These are phyloP conservation scores for Hordeum marinum DNA, from an alignment of 176 grass and related monocot genomes.

Conservation along the genomic window DNA sequence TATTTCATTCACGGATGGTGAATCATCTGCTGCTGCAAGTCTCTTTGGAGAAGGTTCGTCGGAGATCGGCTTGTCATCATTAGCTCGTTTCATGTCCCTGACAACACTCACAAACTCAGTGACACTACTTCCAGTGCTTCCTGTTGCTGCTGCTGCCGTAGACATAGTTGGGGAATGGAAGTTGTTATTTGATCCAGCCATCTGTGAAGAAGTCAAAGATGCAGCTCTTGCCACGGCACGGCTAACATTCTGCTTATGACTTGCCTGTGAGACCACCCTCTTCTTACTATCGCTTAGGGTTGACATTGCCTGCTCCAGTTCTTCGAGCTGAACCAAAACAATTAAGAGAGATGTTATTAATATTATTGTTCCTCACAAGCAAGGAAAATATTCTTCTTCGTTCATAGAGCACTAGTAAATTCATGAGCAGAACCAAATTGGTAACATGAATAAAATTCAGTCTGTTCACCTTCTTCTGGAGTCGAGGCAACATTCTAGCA, in stretches of 20 bases:
- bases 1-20: conserved; percentile 2
- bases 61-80: conserved; percentile 23
- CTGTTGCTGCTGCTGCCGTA: conserved; percentile 22
- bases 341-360: neutral
- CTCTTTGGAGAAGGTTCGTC: conserved; percentile 36
- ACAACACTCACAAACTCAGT: conserved; percentile 74
- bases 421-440: neutral
- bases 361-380: neutral
- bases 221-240: conserved; percentile 18
- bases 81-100: conserved; percentile 76
- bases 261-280: conserved; percentile 19
- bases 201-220: conserved; percentile 36
- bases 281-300: conserved; percentile 31
- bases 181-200: too few relatives aligned
- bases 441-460: neutral
- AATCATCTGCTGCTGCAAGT: conserved; percentile 7
- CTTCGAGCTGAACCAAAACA: neutral
- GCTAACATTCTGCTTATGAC: conserved; percentile 20
- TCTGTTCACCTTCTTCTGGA: conserved; percentile 80
- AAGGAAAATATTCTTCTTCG: neutral
- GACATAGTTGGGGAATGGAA: too few relatives aligned
- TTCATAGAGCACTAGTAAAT: neutral
- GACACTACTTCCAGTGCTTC: conserved; percentile 49
- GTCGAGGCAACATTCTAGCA: conserved; percentile 52
- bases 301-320: neutral